These are phyloP conservation scores for Gaertneriomyces semiglobifer DNA, from an alignment of 192 early-diverging fungal genomes.

Conservation along the genomic window DNA sequence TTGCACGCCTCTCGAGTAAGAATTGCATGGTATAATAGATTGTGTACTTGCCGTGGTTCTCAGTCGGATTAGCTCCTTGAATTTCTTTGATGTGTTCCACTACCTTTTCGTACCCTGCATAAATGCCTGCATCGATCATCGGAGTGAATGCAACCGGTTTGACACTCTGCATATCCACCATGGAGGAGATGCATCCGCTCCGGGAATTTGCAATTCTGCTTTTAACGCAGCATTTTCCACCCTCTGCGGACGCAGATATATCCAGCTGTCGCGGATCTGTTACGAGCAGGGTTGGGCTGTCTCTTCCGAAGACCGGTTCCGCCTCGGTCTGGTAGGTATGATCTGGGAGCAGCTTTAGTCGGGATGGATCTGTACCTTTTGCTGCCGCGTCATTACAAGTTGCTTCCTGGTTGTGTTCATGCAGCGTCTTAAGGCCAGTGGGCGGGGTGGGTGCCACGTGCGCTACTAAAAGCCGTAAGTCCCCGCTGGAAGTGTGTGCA, in stretches of 20 bases:
- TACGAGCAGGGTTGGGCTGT: constrained; percentile 1
- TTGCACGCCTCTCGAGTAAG: constrained; percentile 6
- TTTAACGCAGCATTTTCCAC: constrained; percentile 4
- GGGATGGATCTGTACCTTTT: too few species aligned
- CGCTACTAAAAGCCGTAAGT: too few species aligned
- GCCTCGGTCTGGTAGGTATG: too few species aligned
- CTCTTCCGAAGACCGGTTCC: too few species aligned
- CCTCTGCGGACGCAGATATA: constrained; percentile 3
- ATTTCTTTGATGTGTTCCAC: background rate
- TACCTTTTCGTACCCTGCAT: background rate
- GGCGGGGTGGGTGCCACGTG: too few species aligned
- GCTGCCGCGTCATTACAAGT: too few species aligned
- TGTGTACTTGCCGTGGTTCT: constrained; percentile 2
- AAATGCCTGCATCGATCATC: constrained; percentile 1
- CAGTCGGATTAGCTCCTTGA: background rate
- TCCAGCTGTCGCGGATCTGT: background rate
- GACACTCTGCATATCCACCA: too few species aligned
- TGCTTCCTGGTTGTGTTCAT: too few species aligned
- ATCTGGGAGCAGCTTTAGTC: too few species aligned
- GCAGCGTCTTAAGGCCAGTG: too few species aligned
- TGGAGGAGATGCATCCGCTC: constrained; percentile 1
- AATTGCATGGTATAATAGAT: constrained; percentile 2
- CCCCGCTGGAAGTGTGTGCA: too few species aligned
- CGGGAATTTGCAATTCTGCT: background rate
- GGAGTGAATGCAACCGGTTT: too few species aligned